Conservation (phyloP, 2,329 filamentous ascomycete species). For the Penicillium brasilianum region DNA sequence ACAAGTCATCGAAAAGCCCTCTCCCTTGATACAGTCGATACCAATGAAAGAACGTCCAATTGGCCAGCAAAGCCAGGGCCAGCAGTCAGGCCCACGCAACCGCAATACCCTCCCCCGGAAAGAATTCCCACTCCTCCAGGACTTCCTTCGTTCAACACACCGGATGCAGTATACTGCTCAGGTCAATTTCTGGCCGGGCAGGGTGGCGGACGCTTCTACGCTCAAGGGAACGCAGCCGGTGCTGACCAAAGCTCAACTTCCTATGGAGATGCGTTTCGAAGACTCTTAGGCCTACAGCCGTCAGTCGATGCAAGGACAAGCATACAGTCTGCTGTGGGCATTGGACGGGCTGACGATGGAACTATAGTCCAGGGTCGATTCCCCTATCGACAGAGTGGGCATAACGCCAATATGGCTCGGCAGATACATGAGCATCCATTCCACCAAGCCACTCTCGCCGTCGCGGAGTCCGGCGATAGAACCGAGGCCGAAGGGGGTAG, state of each 20-base stretch:
- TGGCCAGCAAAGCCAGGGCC: conserved; percentile 34
- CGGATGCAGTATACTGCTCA: conserved; percentile 44
- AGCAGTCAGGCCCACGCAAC: conserved; percentile 39
- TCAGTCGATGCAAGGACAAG: conserved; percentile 13
- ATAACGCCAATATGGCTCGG: conserved; percentile 42
- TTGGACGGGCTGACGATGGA: conserved; percentile 48
- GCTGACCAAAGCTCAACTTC: conserved; percentile 20
- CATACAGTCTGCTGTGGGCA: conserved; percentile 29
- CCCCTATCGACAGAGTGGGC: conserved; percentile 47
- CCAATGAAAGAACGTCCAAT: conserved; percentile 15
- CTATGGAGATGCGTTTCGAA: conserved; percentile 35
- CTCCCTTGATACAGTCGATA: conserved; percentile 34
- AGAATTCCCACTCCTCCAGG: conserved; percentile 51
- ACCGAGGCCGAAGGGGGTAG: neutral
- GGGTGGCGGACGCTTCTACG: conserved; percentile 12
- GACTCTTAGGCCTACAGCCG: conserved; percentile 38
- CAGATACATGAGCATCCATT: conserved; percentile 43
- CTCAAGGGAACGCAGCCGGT: neutral
- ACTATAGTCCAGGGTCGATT: conserved; percentile 49
- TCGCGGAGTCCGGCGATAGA: conserved; percentile 23
- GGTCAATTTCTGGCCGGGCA: conserved; percentile 31
- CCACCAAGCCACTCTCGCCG: conserved; percentile 36
- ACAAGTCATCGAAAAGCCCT: conserved; percentile 28
- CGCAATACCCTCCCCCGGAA: conserved; percentile 44
- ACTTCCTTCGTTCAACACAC: conserved; percentile 50